phyloP scores from a whole-genome alignment of 2,329 filamentous ascomycete species.

The Ilyonectria sp. region DNA sequence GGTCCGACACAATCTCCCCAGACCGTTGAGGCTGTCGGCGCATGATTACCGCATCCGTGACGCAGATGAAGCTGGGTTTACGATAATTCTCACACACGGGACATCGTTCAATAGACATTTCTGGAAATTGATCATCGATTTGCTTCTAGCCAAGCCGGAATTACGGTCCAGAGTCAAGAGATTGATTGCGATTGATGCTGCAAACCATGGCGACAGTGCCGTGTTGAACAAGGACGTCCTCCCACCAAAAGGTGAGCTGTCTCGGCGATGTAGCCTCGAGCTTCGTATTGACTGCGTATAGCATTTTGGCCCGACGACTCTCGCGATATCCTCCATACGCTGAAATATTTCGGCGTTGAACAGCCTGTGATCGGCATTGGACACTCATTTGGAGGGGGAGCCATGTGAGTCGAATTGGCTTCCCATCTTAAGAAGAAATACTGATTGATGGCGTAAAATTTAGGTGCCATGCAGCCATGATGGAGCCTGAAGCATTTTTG shows the following conservation, averaged over 20 bases:
- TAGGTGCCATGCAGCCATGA: slow-evolving; percentile 23
- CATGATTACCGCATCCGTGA: slow-evolving; percentile 8
- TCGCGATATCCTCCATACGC: slow-evolving; percentile 16
- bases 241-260: slow-evolving; percentile 6
- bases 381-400: slow-evolving; percentile 24
- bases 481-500: slow-evolving; percentile 12
- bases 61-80: not conserved
- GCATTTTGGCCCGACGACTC: slow-evolving; percentile 24
- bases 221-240: slow-evolving; percentile 5
- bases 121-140: slow-evolving; percentile 17
- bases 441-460: not conserved
- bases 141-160: not conserved
- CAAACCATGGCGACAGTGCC: slow-evolving; percentile 25
- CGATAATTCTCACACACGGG: slow-evolving; percentile 17
- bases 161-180: not conserved
- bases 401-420: slow-evolving; percentile 3
- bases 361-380: slow-evolving; percentile 15
- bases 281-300: not conserved
- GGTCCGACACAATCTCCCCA: not conserved
- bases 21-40: not conserved
- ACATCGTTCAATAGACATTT: slow-evolving; percentile 24
- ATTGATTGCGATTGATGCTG: slow-evolving; percentile 21
- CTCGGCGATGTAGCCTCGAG: not conserved
- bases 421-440: not conserved
- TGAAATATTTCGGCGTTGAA: slow-evolving; percentile 1